phyloP scores from a whole-genome alignment of 768 basidiomycete species.

The Leucocoprinus leucothites region DNA sequence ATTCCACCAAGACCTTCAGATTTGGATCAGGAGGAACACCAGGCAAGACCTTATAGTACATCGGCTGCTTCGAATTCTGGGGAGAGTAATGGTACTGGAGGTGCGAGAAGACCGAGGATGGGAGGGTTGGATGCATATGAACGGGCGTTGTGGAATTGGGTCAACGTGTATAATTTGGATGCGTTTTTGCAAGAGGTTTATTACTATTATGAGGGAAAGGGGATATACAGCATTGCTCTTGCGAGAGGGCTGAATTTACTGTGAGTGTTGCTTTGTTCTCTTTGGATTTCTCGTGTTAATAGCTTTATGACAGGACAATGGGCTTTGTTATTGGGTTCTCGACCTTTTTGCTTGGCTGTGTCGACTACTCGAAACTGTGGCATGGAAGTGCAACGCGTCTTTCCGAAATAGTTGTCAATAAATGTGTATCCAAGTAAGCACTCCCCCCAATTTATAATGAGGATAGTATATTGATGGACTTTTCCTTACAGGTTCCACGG shows the following conservation, averaged over 20 bases:
- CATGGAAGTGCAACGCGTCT: slow-evolving; percentile 65
- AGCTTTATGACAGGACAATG: slow-evolving; percentile 65
- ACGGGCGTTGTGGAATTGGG: slow-evolving; percentile 97
- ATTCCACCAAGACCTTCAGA: slow-evolving; percentile 68
- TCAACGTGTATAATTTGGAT: slow-evolving; percentile 97
- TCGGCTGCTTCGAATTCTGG: slow-evolving; percentile 18
- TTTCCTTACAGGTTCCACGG: slow-evolving; percentile 66
- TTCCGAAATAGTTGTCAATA: slow-evolving; percentile 77
- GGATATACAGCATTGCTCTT: slow-evolving; percentile 92
- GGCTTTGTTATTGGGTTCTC: slow-evolving; percentile 99
- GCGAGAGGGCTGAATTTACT: slow-evolving; percentile 89
- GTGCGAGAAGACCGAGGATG: slow-evolving; percentile 37
- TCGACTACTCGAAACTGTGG: slow-evolving; percentile 84
- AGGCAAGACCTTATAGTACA: slow-evolving; percentile 11
- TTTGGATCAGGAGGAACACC: slow-evolving; percentile 38
- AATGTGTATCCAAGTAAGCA: slow-evolving; percentile 80
- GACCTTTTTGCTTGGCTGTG: slow-evolving; percentile 91
- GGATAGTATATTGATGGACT: neutral
- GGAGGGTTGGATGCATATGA: slow-evolving; percentile 82
- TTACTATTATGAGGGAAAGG: slow-evolving; percentile 94
- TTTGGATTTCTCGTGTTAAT: slow-evolving; percentile 19
- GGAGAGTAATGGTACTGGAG: slow-evolving; percentile 26
- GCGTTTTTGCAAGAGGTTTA: slow-evolving; percentile 95
- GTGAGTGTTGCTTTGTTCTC: slow-evolving; percentile 49
- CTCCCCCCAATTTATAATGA: slow-evolving; percentile 2